A percentile compares a stretch with the other conserved stretches of the same genome.
Evolutionary conservation across 169 alveolate species (phyloP).

Genomic region (Babesia sp.): DNA sequence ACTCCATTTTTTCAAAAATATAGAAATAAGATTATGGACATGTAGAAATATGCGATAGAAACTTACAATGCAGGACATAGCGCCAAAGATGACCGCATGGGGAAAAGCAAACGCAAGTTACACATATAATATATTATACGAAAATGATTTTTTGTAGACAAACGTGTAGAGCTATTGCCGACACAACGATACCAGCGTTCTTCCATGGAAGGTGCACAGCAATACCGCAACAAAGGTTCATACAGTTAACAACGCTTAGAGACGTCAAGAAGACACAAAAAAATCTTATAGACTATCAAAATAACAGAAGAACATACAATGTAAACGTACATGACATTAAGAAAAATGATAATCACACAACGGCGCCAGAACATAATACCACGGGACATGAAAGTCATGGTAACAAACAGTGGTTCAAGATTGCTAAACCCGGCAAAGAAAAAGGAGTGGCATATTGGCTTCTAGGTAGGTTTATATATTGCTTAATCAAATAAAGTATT

Average conservation of each 20-base stretch:
- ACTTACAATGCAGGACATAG: neutral
- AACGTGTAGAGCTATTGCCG: neutral
- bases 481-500: neutral
- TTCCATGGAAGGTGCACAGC: neutral
- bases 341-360: neutral
- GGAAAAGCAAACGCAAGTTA: neutral
- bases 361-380: neutral
- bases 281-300: neutral
- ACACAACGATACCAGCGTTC: neutral
- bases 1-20: conserved; percentile 22
- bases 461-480: conserved; percentile 35
- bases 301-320: neutral
- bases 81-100: neutral
- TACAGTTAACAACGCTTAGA: conserved; percentile 7
- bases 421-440: conserved; percentile 34
- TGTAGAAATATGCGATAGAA: too few species aligned
- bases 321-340: neutral
- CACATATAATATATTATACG: neutral
- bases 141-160: neutral
- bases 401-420: conserved; percentile 2
- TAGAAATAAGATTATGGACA: too few species aligned
- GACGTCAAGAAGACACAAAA: conserved; percentile 31
- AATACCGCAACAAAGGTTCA: neutral
- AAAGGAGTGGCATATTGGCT: conserved; percentile 58
- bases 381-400: neutral